Percentiles rank a stretch among this genome's conserved stretches.
Evolutionary conservation across 768 basidiomycete species (phyloP).

Genomic region (Boletellus ananas): DNA sequence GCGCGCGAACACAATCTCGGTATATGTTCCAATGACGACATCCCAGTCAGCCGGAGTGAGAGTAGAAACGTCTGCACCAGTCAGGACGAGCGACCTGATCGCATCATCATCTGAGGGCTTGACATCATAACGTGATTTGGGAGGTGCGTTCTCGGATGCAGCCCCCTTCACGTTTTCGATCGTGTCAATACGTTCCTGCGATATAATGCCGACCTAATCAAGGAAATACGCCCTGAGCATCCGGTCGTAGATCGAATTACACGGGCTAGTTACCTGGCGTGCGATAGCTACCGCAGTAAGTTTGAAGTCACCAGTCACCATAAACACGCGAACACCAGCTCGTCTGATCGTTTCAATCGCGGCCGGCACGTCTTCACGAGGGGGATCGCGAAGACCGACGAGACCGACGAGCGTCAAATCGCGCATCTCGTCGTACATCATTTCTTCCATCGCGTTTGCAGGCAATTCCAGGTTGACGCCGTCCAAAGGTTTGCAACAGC

Average conservation of each 20-base stretch:
- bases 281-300: conserved; percentile 53
- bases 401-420: conserved; percentile 48
- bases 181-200: conserved; percentile 38
- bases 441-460: conserved; percentile 33
- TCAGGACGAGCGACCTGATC: conserved; percentile 39
- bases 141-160: conserved; percentile 9
- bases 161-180: conserved; percentile 23
- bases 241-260: neutral
- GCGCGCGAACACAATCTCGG: conserved; percentile 51
- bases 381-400: conserved; percentile 55
- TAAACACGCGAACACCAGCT: conserved; percentile 53
- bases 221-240: neutral
- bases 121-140: conserved; percentile 21
- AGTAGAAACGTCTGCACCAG: conserved; percentile 41
- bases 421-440: conserved; percentile 35
- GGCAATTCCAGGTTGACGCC: conserved; percentile 18
- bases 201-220: conserved; percentile 41
- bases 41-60: conserved; percentile 40
- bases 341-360: conserved; percentile 45
- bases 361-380: conserved; percentile 45
- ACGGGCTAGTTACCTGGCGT: conserved; percentile 33
- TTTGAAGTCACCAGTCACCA: conserved; percentile 57
- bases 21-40: conserved; percentile 33
- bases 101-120: conserved; percentile 38
- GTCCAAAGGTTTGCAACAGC: conserved; percentile 29